Conservation (phyloP, 768 basidiomycete species). For the Suillus placidus region DNA sequence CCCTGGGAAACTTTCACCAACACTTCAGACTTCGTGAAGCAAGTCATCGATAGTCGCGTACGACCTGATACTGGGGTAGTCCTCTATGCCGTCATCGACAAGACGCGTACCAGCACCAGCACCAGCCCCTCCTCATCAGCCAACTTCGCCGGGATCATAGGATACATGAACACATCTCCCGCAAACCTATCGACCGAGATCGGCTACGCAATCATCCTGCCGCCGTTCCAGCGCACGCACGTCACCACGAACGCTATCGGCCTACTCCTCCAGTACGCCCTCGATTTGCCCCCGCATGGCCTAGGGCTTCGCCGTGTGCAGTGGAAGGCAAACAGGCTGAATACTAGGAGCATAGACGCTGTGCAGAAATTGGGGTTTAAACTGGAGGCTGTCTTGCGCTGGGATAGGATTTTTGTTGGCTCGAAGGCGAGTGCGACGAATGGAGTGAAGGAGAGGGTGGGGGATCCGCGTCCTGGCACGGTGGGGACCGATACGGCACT, state of each 20-base stretch:
- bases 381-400: slow-evolving; percentile 53
- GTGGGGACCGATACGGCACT: slow-evolving; percentile 41
- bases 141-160: slow-evolving; percentile 55
- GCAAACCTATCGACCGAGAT: slow-evolving; percentile 53
- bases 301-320: slow-evolving; percentile 63
- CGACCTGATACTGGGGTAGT: slow-evolving; percentile 35
- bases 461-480: slow-evolving; percentile 25
- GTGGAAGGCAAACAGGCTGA: slow-evolving; percentile 58
- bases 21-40: slow-evolving; percentile 37
- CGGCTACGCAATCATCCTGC: slow-evolving; percentile 55
- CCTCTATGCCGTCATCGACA: slow-evolving; percentile 60
- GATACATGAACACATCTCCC: slow-evolving; percentile 48
- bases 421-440: slow-evolving; percentile 43
- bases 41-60: slow-evolving; percentile 40
- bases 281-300: slow-evolving; percentile 44
- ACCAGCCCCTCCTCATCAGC: neutral
- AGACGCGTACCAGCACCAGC: slow-evolving; percentile 36
- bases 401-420: slow-evolving; percentile 52
- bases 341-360: slow-evolving; percentile 48
- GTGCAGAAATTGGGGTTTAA: slow-evolving; percentile 66
- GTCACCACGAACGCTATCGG: slow-evolving; percentile 58
- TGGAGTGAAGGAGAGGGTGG: slow-evolving; percentile 34
- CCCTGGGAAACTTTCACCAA: slow-evolving; percentile 52
- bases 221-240: slow-evolving; percentile 64
- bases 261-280: slow-evolving; percentile 50